phyloP scores from a whole-genome alignment of 2,329 filamentous ascomycete species.

The Nectriaceae sp. region DNA sequence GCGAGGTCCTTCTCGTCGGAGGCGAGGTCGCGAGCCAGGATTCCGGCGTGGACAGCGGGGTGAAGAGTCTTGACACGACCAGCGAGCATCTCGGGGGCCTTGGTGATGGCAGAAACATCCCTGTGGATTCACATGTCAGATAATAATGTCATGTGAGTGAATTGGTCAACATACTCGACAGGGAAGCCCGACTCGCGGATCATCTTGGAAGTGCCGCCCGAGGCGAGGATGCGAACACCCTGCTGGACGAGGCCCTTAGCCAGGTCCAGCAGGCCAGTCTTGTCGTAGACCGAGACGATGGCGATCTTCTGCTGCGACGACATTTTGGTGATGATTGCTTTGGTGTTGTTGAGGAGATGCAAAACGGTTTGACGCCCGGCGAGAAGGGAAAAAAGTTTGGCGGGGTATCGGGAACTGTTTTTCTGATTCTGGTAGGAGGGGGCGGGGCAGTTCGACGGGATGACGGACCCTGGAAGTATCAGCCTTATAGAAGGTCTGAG shows the following conservation, averaged over 20 bases:
- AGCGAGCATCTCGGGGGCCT: conserved; percentile 94
- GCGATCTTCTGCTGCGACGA: conserved; percentile 62
- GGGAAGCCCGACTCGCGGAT: conserved; percentile 94
- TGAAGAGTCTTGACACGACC: conserved; percentile 89
- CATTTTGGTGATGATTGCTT: conserved; percentile 32
- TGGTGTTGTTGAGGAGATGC: conserved; percentile 9
- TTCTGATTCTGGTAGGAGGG: conserved; percentile 11
- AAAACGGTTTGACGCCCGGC: conserved; percentile 20
- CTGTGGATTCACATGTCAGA: conserved; percentile 44
- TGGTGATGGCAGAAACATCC: conserved; percentile 96
- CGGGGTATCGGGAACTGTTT: conserved; percentile 23
- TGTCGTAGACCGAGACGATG: conserved; percentile 98
- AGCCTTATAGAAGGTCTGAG: background rate
- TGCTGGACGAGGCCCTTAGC: conserved; percentile 88
- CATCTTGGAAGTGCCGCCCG: conserved; percentile 93
- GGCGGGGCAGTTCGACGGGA: conserved; percentile 23
- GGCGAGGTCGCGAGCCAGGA: conserved; percentile 90
- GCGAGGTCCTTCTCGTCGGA: conserved; percentile 97
- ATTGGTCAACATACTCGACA: conserved; percentile 70
- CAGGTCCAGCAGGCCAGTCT: conserved; percentile 91
- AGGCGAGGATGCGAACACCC: conserved; percentile 90
- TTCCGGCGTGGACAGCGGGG: conserved; percentile 86
- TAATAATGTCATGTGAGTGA: background rate
- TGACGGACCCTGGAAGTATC: background rate
- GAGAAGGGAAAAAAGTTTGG: conserved; percentile 29